Percentiles rank a stretch among this genome's conserved stretches.
Conservation (phyloP, 768 basidiomycete genomes). For the Lentinula sp. region DNA sequence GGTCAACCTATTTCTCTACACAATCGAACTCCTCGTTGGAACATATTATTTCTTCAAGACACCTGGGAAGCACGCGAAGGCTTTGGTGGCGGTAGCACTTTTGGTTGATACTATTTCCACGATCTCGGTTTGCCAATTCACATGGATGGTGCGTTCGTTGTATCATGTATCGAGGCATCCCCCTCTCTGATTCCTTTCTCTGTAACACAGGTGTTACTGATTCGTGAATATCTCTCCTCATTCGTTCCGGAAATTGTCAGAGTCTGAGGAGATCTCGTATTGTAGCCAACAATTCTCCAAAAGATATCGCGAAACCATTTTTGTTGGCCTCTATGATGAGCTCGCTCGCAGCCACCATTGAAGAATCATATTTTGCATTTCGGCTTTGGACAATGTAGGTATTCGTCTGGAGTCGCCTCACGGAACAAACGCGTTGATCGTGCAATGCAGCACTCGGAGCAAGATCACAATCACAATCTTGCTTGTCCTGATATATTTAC, state of each 20-base stretch:
- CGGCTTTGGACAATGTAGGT: neutral
- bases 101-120: neutral
- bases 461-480: neutral
- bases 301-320: neutral
- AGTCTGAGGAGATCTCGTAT: neutral
- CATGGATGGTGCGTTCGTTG: neutral
- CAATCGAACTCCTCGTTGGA: neutral
- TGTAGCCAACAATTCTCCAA: neutral
- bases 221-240: neutral
- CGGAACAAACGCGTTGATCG: neutral
- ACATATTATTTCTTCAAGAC: neutral
- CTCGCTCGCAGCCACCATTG: neutral
- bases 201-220: neutral
- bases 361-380: neutral
- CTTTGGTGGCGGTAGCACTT: neutral
- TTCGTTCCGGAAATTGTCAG: neutral
- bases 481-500: neutral
- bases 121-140: neutral
- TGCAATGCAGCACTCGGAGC: neutral
- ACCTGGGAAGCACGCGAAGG: neutral
- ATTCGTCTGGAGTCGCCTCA: too few species aligned
- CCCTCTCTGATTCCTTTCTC: neutral
- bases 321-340: neutral
- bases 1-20: neutral
- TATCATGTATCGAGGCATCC: neutral